These are phyloP conservation scores for Leccinum subtestaceum DNA, from an alignment of 768 basidiomycete species.

Conservation along the genomic window DNA sequence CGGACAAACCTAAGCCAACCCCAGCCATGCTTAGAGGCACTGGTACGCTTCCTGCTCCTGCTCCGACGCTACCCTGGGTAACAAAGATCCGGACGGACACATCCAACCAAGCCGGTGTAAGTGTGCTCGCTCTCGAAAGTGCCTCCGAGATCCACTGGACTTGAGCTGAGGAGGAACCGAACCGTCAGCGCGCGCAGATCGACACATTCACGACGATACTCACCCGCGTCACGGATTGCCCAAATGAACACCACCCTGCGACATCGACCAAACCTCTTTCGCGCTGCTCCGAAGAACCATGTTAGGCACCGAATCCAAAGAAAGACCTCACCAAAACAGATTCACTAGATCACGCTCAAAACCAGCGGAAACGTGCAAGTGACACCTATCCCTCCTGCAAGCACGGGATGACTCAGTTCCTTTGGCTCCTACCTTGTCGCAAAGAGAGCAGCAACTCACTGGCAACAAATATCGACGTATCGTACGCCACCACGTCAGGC, in stretches of 20 bases:
- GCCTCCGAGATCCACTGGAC: constrained; percentile 43
- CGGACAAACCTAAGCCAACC: background rate
- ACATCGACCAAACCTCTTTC: constrained; percentile 17
- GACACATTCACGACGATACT: constrained; percentile 4
- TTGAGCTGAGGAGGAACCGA: background rate
- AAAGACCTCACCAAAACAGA: background rate
- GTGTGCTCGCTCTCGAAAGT: constrained; percentile 29
- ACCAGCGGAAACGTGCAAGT: constrained; percentile 47
- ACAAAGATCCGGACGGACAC: constrained; percentile 42
- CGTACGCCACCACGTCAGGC: constrained; percentile 39
- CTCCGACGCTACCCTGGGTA: constrained; percentile 27
- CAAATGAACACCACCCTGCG: constrained; percentile 50
- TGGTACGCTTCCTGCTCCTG: constrained; percentile 3
- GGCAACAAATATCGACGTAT: constrained; percentile 48
- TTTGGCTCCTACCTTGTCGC: background rate
- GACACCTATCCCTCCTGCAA: constrained; percentile 48
- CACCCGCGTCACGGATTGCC: constrained; percentile 48
- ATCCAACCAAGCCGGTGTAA: constrained; percentile 28
- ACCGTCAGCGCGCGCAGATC: background rate
- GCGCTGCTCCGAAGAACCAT: constrained; percentile 17
- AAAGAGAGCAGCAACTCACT: constrained; percentile 31
- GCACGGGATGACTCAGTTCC: background rate
- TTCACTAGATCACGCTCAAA: constrained; percentile 42
- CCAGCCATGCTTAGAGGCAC: background rate
- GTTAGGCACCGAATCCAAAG: background rate